Base-by-base conservation (phyloP, 176 grass and related monocot species). In the Oryza glaberrima region DNA sequence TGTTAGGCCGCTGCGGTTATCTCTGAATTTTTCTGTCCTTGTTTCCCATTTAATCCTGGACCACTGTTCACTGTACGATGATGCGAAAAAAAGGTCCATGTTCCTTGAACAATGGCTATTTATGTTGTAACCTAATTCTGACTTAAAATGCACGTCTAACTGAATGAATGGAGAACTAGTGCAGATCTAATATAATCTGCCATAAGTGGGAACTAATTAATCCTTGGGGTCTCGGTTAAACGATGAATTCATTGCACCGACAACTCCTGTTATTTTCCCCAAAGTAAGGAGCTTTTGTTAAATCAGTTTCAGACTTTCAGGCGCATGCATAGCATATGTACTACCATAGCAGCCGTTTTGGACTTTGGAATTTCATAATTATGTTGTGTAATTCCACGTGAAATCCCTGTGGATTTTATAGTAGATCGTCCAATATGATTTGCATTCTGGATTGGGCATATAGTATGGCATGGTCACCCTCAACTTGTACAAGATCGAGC, bases 81-180 rank as follows among this genome's bases (percentile, higher is more conserved):
- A 9, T 83, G 52, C 15, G 12, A 67, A 36, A 28, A 17, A 49
- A 49, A 4, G 0, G 22, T 32, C 67, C 86, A 73, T 40, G 34
- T 65, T 83, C 75, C 11, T 73, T n/a, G 14, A 78, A 34, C 61
- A 46, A 69, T 77, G 48, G 65, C 10, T 47, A 9, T 45, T 77
- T 76, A 75, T 64, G 19, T 38, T 9, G 13, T 35, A 70, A 63
- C 13, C 38, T 60, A 77, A 82, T 70, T 4, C 8, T 38, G 51
- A 70, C 73, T 48, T 64, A 36, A 47, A 44, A 66, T 44, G 43
- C 9, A 44, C 34, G 60, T 15, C 1, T 54, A 54, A 30, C 69
- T 43, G 43, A 56, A 41, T 7, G 60, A 76, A 86, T 77, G 47
- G 32, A 22, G 28, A 10, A 38, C 41, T 43, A 43, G 41, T 64